A percentile compares a stretch with the other conserved stretches of the same genome.
These are phyloP conservation scores for Kwoniella bestiolae DNA, from an alignment of 768 basidiomycete genomes.

Conservation along the genomic window DNA sequence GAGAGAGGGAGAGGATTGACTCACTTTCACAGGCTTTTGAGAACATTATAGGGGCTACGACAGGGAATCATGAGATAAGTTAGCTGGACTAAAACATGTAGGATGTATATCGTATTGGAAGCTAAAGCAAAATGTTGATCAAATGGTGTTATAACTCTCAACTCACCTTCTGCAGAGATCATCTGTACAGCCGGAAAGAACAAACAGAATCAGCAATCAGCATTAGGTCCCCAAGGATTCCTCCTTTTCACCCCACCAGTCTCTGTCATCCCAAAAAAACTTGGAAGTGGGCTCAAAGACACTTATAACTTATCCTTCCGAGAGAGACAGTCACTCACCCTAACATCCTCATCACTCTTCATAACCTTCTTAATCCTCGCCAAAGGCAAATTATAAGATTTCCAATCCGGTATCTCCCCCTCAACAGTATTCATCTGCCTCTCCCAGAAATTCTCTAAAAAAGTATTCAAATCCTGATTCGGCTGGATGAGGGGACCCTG, in stretches of 20 bases:
- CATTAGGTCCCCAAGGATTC: background rate
- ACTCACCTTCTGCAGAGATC: constrained; percentile 92
- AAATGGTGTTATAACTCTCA: no score
- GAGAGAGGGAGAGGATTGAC: constrained; percentile 55
- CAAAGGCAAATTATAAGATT: constrained; percentile 70
- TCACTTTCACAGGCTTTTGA: constrained; percentile 98
- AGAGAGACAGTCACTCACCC: constrained; percentile 76
- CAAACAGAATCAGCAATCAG: constrained; percentile 15
- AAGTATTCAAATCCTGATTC: constrained; percentile 83
- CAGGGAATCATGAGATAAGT: no score
- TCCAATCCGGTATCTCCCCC: constrained; percentile 76
- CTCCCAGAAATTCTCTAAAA: constrained; percentile 87
- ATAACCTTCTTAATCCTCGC: constrained; percentile 99
- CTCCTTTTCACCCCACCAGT: background rate
- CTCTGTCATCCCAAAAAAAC: background rate
- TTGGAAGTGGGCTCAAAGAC: no score
- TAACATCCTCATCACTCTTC: constrained; percentile 83
- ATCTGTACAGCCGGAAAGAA: constrained; percentile 64
- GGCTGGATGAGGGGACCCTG: constrained; percentile 71
- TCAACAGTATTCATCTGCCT: constrained; percentile 84
- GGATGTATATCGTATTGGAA: no score
- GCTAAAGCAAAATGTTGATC: no score
- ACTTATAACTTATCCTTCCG: no score
- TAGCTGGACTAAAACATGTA: background rate
- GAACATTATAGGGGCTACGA: constrained; percentile 91